A percentile compares a stretch with the other conserved stretches of the same genome.
These are phyloP conservation scores for Saksenaea vasiformis DNA, from an alignment of 371 early-diverging fungal species.

Conservation along the genomic window DNA sequence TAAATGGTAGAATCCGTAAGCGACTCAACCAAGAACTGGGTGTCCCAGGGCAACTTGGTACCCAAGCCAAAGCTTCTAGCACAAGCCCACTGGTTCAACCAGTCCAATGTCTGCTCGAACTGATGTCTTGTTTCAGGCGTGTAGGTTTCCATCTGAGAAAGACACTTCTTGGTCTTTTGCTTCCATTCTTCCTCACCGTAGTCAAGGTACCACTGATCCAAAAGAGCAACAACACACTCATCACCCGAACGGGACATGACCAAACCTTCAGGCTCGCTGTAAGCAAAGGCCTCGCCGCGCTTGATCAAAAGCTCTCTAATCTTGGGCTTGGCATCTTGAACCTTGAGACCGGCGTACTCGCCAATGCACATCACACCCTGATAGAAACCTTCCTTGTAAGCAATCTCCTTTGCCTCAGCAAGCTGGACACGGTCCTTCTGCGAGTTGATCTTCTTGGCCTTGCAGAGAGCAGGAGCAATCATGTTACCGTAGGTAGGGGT, in stretches of 20 bases:
- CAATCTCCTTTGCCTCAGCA: constrained; percentile 92
- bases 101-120: constrained; percentile 89
- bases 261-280: constrained; percentile 96
- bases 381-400: constrained; percentile 98
- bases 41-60: constrained; percentile 97
- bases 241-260: constrained; percentile 98
- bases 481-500: constrained; percentile 89
- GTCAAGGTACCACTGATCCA: constrained; percentile 99
- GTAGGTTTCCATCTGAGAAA: constrained; percentile 87
- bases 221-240: constrained; percentile 97
- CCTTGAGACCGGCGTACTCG: constrained; percentile 77
- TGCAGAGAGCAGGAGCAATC: constrained; percentile 81
- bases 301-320: constrained; percentile 80
- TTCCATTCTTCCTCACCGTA: constrained; percentile 97
- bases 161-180: constrained; percentile 74
- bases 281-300: constrained; percentile 77
- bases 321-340: constrained; percentile 91
- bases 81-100: constrained; percentile 99
- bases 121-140: constrained; percentile 87
- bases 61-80: constrained; percentile 98
- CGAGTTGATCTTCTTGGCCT: constrained; percentile 90
- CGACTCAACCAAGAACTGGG: constrained; percentile 97
- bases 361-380: constrained; percentile 89
- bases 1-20: constrained; percentile 99
- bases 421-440: constrained; percentile 94